Conservation (phyloP, 768 basidiomycete species). For the Butyriboletus loyo region DNA sequence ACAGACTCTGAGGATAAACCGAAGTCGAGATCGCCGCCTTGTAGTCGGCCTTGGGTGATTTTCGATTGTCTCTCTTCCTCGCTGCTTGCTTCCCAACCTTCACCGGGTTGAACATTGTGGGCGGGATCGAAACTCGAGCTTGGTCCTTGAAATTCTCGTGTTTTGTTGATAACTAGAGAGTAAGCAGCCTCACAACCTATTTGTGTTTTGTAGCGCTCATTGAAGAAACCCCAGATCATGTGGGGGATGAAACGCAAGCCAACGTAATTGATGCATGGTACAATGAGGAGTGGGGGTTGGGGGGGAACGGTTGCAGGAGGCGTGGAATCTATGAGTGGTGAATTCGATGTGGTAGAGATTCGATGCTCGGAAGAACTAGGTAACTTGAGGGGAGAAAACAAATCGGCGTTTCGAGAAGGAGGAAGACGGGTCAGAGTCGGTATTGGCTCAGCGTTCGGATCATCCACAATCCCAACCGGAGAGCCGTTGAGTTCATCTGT, state of each 20-base stretch:
- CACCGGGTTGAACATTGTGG: constrained; percentile 16
- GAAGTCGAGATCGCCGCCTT: constrained; percentile 70
- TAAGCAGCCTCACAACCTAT: constrained; percentile 82
- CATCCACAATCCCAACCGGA: constrained; percentile 23
- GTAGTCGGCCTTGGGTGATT: constrained; percentile 2
- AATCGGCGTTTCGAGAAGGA: constrained; percentile 31
- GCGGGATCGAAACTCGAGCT: constrained; percentile 13
- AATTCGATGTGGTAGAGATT: constrained; percentile 13
- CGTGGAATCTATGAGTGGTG: constrained; percentile 36
- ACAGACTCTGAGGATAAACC: constrained; percentile 62
- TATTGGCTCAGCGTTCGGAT: constrained; percentile 37
- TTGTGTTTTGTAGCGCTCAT: constrained; percentile 76
- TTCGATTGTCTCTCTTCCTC: constrained; percentile 8
- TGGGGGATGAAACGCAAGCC: constrained; percentile 81
- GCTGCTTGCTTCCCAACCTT: background rate
- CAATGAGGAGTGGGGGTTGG: constrained; percentile 76
- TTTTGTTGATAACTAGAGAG: constrained; percentile 58
- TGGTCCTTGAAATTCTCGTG: constrained; percentile 55
- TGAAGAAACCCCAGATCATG: constrained; percentile 94
- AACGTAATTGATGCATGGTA: constrained; percentile 71
- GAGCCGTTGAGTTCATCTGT: constrained; percentile 35
- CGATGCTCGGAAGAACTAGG: constrained; percentile 19
- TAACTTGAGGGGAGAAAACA: constrained; percentile 33
- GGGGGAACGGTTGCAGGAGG: constrained; percentile 61
- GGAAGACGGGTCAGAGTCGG: constrained; percentile 40